A percentile compares a stretch with the other conserved stretches of the same genome.
Conservation (phyloP, 495 filamentous ascomycete genomes). For the Hypoxylon subgilvum region DNA sequence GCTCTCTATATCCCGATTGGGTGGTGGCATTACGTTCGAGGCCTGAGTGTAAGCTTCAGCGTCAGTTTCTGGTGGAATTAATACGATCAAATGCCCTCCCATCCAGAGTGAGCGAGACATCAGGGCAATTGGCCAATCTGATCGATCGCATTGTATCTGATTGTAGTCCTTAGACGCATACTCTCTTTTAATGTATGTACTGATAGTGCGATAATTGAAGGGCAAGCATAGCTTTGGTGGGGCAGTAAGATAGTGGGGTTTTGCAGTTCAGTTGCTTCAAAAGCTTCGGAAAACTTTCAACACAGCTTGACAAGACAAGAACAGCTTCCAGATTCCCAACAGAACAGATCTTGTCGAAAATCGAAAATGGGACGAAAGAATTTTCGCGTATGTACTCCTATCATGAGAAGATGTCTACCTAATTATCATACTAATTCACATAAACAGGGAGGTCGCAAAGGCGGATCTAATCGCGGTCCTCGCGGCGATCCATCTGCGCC, state of each 20-base stretch:
- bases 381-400: conserved; percentile 30
- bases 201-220: not conserved
- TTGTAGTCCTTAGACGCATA: not conserved
- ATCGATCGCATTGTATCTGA: too few relatives aligned
- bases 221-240: not conserved
- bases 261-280: not conserved
- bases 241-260: not conserved
- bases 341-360: conserved; percentile 1
- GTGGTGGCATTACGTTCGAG: conserved; percentile 98
- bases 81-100: not conserved
- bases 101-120: too few relatives aligned
- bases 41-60: conserved; percentile 84
- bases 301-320: not conserved
- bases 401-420: conserved; percentile 5
- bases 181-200: not conserved
- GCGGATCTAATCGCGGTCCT: conserved; percentile 32
- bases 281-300: conserved; percentile 20
- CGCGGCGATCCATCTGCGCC: conserved; percentile 28
- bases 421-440: conserved; percentile 8
- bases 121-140: too few relatives aligned
- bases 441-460: conserved; percentile 39
- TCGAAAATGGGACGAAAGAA: conserved; percentile 42
- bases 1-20: conserved; percentile 89
- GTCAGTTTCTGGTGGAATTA: conserved; percentile 98
- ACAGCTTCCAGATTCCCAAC: not conserved